These are phyloP conservation scores for Wickerhamiella alocasiicola DNA, from an alignment of 805 yeast species.

Conservation along the genomic window DNA sequence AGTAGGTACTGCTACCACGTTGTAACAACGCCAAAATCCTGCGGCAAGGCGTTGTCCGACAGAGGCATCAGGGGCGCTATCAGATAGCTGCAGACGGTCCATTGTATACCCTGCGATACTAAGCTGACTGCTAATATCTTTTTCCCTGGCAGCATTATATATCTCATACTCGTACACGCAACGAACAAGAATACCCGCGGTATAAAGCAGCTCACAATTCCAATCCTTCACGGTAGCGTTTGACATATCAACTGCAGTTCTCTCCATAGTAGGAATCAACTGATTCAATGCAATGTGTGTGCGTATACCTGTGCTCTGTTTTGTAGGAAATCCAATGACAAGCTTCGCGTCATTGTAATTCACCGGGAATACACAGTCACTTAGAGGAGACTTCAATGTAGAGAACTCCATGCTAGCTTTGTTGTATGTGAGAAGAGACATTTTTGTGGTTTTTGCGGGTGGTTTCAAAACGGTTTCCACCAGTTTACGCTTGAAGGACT, in stretches of 20 bases:
- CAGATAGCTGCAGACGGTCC: slow-evolving; percentile 24
- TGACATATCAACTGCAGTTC: slow-evolving; percentile 33
- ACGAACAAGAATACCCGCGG: slow-evolving; percentile 29
- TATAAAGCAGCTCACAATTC: slow-evolving; percentile 29
- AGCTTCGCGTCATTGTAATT: slow-evolving; percentile 29
- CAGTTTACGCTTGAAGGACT: slow-evolving; percentile 25
- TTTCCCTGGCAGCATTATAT: slow-evolving; percentile 5
- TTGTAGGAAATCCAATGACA: slow-evolving; percentile 33
- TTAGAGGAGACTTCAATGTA: slow-evolving; percentile 25
- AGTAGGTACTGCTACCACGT: slow-evolving; percentile 24
- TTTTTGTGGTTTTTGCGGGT: slow-evolving; percentile 28
- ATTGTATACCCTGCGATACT: slow-evolving; percentile 22
- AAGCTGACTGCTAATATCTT: slow-evolving; percentile 4
- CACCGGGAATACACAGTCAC: slow-evolving; percentile 28
- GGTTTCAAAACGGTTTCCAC: slow-evolving; percentile 31
- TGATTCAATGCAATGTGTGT: slow-evolving; percentile 30
- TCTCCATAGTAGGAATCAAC: slow-evolving; percentile 33
- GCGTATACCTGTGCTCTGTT: slow-evolving; percentile 29
- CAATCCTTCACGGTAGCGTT: slow-evolving; percentile 31
- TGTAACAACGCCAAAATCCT: slow-evolving; percentile 29
- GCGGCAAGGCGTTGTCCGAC: slow-evolving; percentile 27
- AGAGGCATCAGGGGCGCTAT: slow-evolving; percentile 28
- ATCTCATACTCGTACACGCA: slow-evolving; percentile 29
- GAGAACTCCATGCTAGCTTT: slow-evolving; percentile 24
- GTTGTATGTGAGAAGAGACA: slow-evolving; percentile 26